Percentiles rank a stretch among this genome's conserved stretches.
phyloP scores from a whole-genome alignment of 345 rosid genomes.

The Acer saccharum region DNA sequence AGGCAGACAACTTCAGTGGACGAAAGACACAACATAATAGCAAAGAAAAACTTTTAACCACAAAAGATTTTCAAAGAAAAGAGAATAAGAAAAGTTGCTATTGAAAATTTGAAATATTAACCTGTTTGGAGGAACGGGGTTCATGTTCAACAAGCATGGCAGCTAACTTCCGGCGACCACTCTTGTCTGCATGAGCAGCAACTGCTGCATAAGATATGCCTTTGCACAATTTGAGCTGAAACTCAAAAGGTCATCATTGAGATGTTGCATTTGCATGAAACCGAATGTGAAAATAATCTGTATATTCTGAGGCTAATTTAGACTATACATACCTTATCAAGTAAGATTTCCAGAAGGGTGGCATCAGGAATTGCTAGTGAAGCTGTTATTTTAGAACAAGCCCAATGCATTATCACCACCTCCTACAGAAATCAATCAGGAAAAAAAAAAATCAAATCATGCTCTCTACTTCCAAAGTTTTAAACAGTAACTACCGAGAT shows the following conservation, averaged over 20 bases:
- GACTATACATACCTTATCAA: conserved; percentile 75
- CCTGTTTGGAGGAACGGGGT: conserved; percentile 96
- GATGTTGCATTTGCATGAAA: conserved; percentile 15
- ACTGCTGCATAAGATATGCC: conserved; percentile 98
- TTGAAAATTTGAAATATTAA: conserved; percentile 1
- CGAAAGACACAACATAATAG: neutral
- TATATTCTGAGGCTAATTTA: conserved; percentile 3
- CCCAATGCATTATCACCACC: conserved; percentile 99
- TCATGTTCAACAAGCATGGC: conserved; percentile 98
- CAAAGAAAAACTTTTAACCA: neutral
- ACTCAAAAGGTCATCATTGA: conserved; percentile 30
- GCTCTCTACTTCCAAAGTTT: neutral
- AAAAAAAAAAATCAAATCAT: neutral
- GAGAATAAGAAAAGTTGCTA: neutral
- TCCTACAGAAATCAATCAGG: conserved; percentile 49
- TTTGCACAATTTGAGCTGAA: conserved; percentile 85
- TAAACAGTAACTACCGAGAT: neutral
- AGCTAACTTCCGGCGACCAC: conserved; percentile 87
- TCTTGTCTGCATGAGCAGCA: conserved; percentile 98
- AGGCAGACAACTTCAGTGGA: neutral
- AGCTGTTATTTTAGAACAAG: conserved; percentile 92
- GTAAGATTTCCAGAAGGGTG: conserved; percentile 82
- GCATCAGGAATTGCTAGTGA: conserved; percentile 86
- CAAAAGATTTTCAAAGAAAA: neutral
- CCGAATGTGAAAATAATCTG: conserved; percentile 8